Evolutionary conservation across 208 protist genomes (phyloP), one percentile per base, ranked within the genome.

Genomic region (Trypanosoma cruzi): DNA sequence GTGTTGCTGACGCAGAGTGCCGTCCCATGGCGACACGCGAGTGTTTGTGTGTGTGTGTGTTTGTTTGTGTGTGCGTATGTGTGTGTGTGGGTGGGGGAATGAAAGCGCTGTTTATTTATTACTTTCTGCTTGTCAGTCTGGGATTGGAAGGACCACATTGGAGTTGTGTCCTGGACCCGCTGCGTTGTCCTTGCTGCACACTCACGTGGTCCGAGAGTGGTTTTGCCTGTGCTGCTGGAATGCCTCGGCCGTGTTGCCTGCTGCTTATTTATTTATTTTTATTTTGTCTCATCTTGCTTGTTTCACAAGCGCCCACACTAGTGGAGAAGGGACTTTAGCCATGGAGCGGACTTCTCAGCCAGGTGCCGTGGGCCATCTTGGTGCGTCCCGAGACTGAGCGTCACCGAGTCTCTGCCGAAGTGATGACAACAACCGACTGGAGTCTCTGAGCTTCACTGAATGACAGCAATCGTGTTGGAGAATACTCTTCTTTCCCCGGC

Each of bases 401-500:
- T 13, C 37, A 13, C 37, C 13, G 37, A 44, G 37, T 44, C 37
- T 13, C 37, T 44, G 37, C 37, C 37, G 37, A 44, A 16, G 37
- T 44, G 44, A 49, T 49, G 44, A 49, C 20, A 49, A 49, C 44
- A 49, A 49, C 44, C 44, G 44, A 49, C 44, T 49, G 44, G 44
- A 49, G 44, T 49, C 44, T 49, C 44, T 49, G 44, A 49, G 44
- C 20, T 22, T 49, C 16, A 16, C 16, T 49, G 44, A 49, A 22
- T 49, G 44, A 49, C 20, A 49, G 16, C 44, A 49, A 49, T 49
- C 44, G 44, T 20, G 44, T 49, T 49, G 44, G 44, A 49, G 44
- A 49, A 49, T 49, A 49, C 20, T 49, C 44, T 49, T 49, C 44
- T 49, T 49, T 49, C 44, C 44, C 44, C 44, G 44, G 44, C 44